Base-by-base conservation (phyloP, 805 yeast species). In the Candida tallmaniae region DNA sequence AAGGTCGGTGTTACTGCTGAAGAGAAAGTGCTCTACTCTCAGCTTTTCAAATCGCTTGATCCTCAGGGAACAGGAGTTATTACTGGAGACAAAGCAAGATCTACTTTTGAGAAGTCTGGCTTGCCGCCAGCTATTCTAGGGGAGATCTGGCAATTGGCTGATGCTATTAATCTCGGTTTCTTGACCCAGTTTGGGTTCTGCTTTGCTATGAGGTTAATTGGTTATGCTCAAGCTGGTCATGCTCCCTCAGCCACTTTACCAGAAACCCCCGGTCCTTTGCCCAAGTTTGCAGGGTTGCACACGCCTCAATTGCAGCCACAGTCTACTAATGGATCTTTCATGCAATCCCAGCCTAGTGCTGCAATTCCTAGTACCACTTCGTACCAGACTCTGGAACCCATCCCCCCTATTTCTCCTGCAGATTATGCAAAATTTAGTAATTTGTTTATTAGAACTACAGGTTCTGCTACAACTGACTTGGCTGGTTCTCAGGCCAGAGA, bases 101-200 rank as follows among this genome's bases (percentile, higher is more conserved):
- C 86, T 9, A 68, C 94, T 5, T 78, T 93, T 44, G 95, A 88
- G 48, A 83, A 83, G 39, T 80, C 94, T 3, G 94, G 95, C 1
- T 69, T 93, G 31, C 79, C 93, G 5, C 81, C 94, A 3, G 68
- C 79, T 12, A 63, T 74, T 20, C 68, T 93, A 23, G 95, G 96
- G 7, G 93, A 88, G 58, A 80, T 93, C 43, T 93, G 98, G 98
- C 89, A 84, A 56, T 56, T 83, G 23, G 88, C 96, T n/a, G 99
- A 93, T 60, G 73, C 76, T n/a, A 80, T 78, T 39, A 87, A 87
- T 62, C 71, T 78, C 43, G 99, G 99, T 0, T 83, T 80, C 51
- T 68, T 93, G 43, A 82, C 81, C 47, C 85, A 80, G 52, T 69
- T 73, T 37, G 90, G 89, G 17, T 93, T 93, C 59, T 76, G 83